phyloP scores from a whole-genome alignment of 805 yeast genomes.

The Metahyphopichia silvanorum region DNA sequence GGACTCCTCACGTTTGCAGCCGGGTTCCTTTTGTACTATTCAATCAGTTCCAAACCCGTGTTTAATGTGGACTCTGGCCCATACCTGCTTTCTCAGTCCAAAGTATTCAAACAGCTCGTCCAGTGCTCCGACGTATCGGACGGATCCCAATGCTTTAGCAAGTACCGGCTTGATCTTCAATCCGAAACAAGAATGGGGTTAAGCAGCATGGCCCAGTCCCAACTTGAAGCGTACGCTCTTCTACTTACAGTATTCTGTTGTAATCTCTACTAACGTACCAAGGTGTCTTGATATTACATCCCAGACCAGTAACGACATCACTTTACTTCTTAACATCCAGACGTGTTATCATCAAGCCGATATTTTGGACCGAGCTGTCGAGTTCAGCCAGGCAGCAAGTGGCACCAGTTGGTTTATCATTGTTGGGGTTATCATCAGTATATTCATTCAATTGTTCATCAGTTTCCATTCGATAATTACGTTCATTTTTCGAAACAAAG shows the following conservation, averaged over 20 bases:
- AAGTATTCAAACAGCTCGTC: constrained; percentile 7
- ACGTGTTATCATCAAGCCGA: constrained; percentile 22
- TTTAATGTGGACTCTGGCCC: constrained; percentile 2
- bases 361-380: constrained; percentile 9
- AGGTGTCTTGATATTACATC: constrained; percentile 14
- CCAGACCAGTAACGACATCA: constrained; percentile 13
- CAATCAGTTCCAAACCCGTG: not conserved
- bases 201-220: constrained; percentile 4
- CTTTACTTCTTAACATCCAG: constrained; percentile 19
- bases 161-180: constrained; percentile 7
- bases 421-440: constrained; percentile 5
- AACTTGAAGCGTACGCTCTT: constrained; percentile 13
- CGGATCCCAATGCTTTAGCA: constrained; percentile 14
- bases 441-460: constrained; percentile 7
- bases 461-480: constrained; percentile 6
- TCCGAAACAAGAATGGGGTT: constrained; percentile 6
- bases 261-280: constrained; percentile 1
- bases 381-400: constrained; percentile 3
- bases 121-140: constrained; percentile 17
- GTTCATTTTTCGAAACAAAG: constrained; percentile 5
- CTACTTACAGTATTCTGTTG: not conserved
- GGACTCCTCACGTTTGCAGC: constrained; percentile 2
- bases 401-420: constrained; percentile 6
- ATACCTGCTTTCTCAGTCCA: constrained; percentile 6
- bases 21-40: constrained; percentile 3